These are phyloP conservation scores for Aspergillus fischeri DNA, from an alignment of 2,329 filamentous ascomycete species.

Conservation along the genomic window DNA sequence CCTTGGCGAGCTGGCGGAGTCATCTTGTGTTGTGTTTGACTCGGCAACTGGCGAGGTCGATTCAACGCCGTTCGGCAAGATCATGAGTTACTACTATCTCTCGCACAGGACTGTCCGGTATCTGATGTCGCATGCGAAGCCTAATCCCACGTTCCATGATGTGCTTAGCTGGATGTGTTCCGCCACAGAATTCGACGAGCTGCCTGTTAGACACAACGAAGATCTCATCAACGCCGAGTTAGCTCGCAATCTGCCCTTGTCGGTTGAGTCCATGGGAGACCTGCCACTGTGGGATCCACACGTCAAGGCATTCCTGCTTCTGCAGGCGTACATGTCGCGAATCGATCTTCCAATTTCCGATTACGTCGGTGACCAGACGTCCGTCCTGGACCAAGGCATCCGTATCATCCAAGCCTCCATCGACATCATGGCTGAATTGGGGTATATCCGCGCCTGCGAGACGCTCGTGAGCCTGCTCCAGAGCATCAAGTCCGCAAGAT, in stretches of 20 bases:
- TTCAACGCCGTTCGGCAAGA: constrained; percentile 87
- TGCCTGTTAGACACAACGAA: constrained; percentile 96
- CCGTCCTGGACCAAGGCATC: constrained; percentile 89
- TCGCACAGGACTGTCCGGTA: constrained; percentile 92
- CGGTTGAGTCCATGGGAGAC: constrained; percentile 54
- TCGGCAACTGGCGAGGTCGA: constrained; percentile 81
- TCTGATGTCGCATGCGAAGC: constrained; percentile 71
- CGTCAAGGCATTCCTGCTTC: constrained; percentile 87
- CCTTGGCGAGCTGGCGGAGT: constrained; percentile 73
- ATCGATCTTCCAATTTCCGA: constrained; percentile 91
- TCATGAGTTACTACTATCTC: constrained; percentile 99
- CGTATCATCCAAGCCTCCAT: constrained; percentile 95
- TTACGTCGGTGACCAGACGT: constrained; percentile 89
- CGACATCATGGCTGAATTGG: constrained; percentile 88
- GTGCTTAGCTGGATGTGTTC: constrained; percentile 88
- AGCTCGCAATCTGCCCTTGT: constrained; percentile 72
- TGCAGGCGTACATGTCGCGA: constrained; percentile 93
- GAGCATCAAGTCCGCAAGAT: constrained; percentile 86
- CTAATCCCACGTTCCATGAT: constrained; percentile 72
- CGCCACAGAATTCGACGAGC: constrained; percentile 93
- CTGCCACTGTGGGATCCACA: constrained; percentile 98
- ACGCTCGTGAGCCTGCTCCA: constrained; percentile 84
- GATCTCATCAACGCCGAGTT: constrained; percentile 94
- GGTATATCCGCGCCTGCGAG: constrained; percentile 69
- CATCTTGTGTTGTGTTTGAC: constrained; percentile 76